phyloP scores from a whole-genome alignment of 176 grass and related monocot species.

The Oryza punctata region DNA sequence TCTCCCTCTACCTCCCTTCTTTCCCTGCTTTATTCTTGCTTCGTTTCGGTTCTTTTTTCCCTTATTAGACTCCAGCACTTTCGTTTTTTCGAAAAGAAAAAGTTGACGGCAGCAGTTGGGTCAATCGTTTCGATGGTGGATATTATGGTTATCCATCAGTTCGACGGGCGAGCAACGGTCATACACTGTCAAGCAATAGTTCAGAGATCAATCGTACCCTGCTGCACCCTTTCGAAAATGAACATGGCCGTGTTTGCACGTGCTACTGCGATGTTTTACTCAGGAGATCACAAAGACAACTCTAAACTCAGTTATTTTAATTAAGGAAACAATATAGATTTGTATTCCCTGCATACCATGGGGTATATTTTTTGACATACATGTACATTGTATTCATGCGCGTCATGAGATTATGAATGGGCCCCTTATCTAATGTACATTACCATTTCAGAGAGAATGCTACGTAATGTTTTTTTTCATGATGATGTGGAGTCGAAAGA shows the following conservation, averaged over 20 bases:
- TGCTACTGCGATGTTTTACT: neutral
- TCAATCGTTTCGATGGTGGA: neutral
- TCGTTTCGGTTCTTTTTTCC: neutral
- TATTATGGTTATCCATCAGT: neutral
- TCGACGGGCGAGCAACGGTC: neutral
- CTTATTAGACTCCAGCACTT: neutral
- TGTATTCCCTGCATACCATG: too few species aligned
- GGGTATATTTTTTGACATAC: too few species aligned
- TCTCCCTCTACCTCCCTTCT: neutral
- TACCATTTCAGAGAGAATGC: too few species aligned
- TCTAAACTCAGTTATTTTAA: too few species aligned
- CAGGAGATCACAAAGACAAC: too few species aligned
- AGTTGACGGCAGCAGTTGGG: neutral
- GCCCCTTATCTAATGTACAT: too few species aligned
- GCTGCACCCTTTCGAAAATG: too few species aligned
- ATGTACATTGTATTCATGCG: too few species aligned
- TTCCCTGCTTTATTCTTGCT: neutral
- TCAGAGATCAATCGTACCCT: neutral
- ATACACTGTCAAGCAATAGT: neutral
- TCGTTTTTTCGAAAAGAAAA: neutral
- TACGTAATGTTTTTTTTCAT: too few species aligned
- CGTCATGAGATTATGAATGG: too few species aligned
- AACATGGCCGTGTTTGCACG: neutral
- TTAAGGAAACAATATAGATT: too few species aligned
- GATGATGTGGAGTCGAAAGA: too few species aligned